phyloP scores from a whole-genome alignment of 208 protist genomes.

The Leishmania arabica region DNA sequence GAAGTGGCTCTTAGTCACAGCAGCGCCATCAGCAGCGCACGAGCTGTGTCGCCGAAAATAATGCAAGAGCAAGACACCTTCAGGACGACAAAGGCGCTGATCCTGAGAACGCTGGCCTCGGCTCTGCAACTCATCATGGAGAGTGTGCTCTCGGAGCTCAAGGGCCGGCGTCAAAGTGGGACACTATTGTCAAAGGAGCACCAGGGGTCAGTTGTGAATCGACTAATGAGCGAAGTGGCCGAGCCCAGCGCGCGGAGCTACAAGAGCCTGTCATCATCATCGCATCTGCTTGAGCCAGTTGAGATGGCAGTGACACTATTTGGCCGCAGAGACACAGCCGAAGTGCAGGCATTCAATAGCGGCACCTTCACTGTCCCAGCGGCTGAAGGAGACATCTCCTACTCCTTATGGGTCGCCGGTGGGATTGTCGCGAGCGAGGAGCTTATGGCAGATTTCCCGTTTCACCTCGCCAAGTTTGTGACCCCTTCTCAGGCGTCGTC shows the following conservation, averaged over 20 bases:
- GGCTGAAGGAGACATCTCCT: constrained; percentile 67
- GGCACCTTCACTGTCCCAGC: constrained; percentile 58
- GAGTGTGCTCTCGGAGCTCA: constrained; percentile 53
- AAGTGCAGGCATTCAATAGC: constrained; percentile 72
- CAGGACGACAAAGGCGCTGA: constrained; percentile 33
- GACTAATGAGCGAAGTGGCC: constrained; percentile 62
- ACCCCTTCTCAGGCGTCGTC: constrained; percentile 9
- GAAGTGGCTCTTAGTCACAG: constrained; percentile 11
- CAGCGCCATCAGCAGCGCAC: background rate
- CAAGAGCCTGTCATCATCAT: constrained; percentile 79
- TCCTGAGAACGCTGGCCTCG: constrained; percentile 53
- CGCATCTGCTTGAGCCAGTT: constrained; percentile 77
- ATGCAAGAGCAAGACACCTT: constrained; percentile 41
- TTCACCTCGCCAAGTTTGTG: constrained; percentile 78
- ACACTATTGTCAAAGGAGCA: constrained; percentile 57
- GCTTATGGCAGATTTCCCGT: constrained; percentile 76
- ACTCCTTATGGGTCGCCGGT: constrained; percentile 84
- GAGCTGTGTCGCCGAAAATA: constrained; percentile 34
- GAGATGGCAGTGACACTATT: constrained; percentile 62
- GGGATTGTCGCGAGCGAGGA: constrained; percentile 62
- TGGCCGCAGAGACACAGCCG: constrained; percentile 51
- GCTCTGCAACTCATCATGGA: constrained; percentile 57
- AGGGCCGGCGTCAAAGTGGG: constrained; percentile 51
- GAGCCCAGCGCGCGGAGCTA: constrained; percentile 71
- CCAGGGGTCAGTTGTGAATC: constrained; percentile 50